A percentile compares a stretch with the other conserved stretches of the same genome.
Conservation (phyloP, 306 rosid species). For the Pueraria montana region DNA sequence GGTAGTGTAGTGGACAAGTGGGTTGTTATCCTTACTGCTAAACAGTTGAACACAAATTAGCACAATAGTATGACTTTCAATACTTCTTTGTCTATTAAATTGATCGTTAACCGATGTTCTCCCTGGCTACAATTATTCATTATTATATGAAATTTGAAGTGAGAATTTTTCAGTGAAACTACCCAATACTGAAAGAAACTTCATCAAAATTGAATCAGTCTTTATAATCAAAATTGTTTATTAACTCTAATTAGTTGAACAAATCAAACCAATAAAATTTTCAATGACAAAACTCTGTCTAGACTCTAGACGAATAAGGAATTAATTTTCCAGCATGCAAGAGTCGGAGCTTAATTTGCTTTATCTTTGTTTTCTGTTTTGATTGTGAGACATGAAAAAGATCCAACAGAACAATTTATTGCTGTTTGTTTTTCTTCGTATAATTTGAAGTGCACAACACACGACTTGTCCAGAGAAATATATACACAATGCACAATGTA, state of each 20-base stretch:
- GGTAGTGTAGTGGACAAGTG: no score
- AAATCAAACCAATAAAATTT: not conserved
- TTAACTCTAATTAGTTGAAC: not conserved
- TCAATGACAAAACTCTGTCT: not conserved
- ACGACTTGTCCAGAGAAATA: not conserved
- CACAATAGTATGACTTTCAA: not conserved
- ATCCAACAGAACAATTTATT: not conserved
- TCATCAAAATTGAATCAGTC: not conserved
- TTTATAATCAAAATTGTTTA: not conserved
- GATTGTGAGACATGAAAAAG: not conserved
- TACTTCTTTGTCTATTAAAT: not conserved
- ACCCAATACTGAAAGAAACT: not conserved
- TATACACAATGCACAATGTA: not conserved
- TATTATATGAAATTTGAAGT: not conserved
- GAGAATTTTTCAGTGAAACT: not conserved
- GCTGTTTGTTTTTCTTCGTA: not conserved
- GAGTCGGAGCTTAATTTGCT: not conserved
- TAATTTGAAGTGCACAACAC: slow-evolving; percentile 14
- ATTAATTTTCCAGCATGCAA: not conserved
- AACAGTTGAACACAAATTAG: not conserved
- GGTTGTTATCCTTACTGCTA: no score
- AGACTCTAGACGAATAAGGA: not conserved
- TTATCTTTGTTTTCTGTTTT: not conserved
- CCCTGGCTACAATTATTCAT: no score
- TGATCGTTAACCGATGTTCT: no score